Evolutionary conservation across 768 basidiomycete genomes (phyloP).

Genomic region (Auricularia heimuer): DNA sequence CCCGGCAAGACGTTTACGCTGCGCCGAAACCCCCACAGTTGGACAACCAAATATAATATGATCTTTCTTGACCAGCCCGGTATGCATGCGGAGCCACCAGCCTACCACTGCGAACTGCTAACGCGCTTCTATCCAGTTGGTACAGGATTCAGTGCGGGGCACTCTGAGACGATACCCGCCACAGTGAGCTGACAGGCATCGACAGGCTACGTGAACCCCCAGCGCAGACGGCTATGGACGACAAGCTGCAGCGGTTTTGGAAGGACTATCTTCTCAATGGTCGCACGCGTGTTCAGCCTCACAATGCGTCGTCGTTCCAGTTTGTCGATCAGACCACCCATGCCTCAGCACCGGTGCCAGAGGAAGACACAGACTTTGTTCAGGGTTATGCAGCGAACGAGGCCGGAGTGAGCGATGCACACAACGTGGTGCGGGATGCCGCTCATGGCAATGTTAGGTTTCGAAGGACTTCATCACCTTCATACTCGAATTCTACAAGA

Average conservation of each 20-base stretch:
- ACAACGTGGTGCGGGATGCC: not conserved
- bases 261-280: not conserved
- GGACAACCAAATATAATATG: conserved; percentile 1
- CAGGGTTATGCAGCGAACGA: not conserved
- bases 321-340: not conserved
- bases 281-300: not conserved
- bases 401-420: not conserved
- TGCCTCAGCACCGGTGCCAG: not conserved
- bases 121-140: not conserved
- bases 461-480: conserved; percentile 1
- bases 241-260: not conserved
- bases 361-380: not conserved
- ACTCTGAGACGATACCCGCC: not conserved
- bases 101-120: too few relatives aligned
- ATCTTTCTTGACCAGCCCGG: conserved; percentile 1
- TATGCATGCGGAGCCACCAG: not conserved
- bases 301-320: not conserved
- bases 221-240: not conserved
- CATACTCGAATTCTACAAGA: not conserved
- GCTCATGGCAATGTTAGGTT: not conserved
- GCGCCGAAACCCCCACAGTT: not conserved
- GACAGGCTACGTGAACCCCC: not conserved
- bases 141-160: not conserved
- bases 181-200: not conserved
- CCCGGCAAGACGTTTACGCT: not conserved